phyloP scores from a whole-genome alignment of 169 alveolate genomes.

The Cryptosporidium ryanae region DNA sequence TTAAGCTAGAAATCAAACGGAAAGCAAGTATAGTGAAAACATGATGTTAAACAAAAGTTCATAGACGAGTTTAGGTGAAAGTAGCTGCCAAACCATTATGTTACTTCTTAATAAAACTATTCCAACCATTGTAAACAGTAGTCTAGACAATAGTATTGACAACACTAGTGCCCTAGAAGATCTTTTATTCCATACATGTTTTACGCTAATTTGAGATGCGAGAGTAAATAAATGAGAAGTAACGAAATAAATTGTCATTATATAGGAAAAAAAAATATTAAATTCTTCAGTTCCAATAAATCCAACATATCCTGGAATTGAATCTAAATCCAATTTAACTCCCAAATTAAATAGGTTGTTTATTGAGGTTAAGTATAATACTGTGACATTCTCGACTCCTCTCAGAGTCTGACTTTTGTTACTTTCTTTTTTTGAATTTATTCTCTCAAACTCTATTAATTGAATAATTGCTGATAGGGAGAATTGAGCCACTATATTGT shows the following conservation, averaged over 20 bases:
- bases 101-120: constrained; percentile 12
- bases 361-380: constrained; percentile 18
- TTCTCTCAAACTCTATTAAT: constrained; percentile 16
- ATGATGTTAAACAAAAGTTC: constrained; percentile 1
- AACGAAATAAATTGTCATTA: constrained; percentile 18
- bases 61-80: constrained; percentile 40
- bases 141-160: constrained; percentile 16
- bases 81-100: constrained; percentile 36
- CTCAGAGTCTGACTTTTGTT: background rate
- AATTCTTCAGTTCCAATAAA: constrained; percentile 20
- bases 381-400: background rate
- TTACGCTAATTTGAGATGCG: background rate
- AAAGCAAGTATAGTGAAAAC: constrained; percentile 20
- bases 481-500: background rate
- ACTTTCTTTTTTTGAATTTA: background rate
- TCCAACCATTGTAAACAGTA: constrained; percentile 24
- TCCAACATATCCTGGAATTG: constrained; percentile 62
- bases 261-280: constrained; percentile 5
- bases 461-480: constrained; percentile 26
- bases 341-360: constrained; percentile 54
- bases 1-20: background rate
- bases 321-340: constrained; percentile 8
- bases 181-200: constrained; percentile 4
- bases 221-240: constrained; percentile 46
- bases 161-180: constrained; percentile 9